phyloP scores from a whole-genome alignment of 345 rosid genomes.

The Eutrema japonicum region DNA sequence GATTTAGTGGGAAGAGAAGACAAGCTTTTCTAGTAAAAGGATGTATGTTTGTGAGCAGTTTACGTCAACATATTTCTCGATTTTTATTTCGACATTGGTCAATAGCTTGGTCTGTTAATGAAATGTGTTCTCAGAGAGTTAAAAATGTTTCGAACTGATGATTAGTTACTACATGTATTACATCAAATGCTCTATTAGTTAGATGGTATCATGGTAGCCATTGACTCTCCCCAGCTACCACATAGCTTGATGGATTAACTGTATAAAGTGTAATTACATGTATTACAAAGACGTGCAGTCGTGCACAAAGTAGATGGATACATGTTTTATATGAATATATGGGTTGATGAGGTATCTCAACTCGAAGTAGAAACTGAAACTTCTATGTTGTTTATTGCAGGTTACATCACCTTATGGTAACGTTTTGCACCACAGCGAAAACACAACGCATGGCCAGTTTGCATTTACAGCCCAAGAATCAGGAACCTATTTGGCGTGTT shows the following conservation, averaged over 20 bases:
- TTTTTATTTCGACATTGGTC: neutral
- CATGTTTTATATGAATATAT: neutral
- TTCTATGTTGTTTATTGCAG: conserved; percentile 39
- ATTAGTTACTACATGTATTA: neutral
- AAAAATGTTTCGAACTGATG: neutral
- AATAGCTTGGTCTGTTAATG: neutral
- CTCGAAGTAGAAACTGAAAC: neutral
- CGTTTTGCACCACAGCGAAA: conserved; percentile 61
- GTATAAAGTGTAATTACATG: neutral
- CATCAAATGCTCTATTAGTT: conserved; percentile 4
- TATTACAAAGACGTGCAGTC: neutral
- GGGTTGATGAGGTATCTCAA: neutral
- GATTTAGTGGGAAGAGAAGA: neutral
- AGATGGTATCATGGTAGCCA: neutral
- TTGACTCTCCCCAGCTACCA: neutral
- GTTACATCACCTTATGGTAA: conserved; percentile 80
- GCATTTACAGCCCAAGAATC: conserved; percentile 83
- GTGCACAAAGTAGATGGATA: neutral
- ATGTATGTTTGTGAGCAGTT: neutral
- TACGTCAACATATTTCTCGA: neutral
- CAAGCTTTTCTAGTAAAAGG: neutral
- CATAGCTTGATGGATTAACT: neutral
- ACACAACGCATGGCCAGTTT: conserved; percentile 75
- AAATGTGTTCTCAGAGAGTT: neutral
- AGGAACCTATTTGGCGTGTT: conserved; percentile 77